These are phyloP conservation scores for Bisporella sp. DNA, from an alignment of 2,329 filamentous ascomycete species.

Conservation along the genomic window DNA sequence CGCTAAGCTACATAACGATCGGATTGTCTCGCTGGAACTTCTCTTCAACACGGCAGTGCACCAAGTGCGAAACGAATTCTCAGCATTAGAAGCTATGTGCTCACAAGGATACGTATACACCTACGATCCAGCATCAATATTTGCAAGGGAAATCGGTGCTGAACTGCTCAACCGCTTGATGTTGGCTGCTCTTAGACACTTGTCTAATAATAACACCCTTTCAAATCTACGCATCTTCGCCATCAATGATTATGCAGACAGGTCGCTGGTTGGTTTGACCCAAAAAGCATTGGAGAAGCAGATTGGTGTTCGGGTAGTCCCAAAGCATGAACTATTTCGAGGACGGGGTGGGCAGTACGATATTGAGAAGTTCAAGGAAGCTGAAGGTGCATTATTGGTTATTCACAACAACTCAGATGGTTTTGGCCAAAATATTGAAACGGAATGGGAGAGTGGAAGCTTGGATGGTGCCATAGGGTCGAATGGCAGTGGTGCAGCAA, in stretches of 20 bases:
- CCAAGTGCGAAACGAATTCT: conserved; percentile 19
- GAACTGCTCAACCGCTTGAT: conserved; percentile 16
- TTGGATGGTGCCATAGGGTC: conserved; percentile 23
- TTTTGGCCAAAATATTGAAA: conserved; percentile 26
- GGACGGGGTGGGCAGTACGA: conserved; percentile 11
- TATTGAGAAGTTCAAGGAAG: not conserved
- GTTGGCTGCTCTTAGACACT: conserved; percentile 14
- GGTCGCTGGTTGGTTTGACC: conserved; percentile 5
- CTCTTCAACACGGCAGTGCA: conserved; percentile 19
- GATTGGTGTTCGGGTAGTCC: conserved; percentile 6
- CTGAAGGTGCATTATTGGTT: conserved; percentile 17
- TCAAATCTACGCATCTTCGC: conserved; percentile 17
- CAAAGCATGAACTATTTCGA: conserved; percentile 15
- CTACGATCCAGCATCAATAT: conserved; percentile 21
- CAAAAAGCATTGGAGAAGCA: conserved; percentile 13
- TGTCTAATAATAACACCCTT: conserved; percentile 13
- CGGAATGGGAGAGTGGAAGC: conserved; percentile 17
- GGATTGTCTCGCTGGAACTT: conserved; percentile 18
- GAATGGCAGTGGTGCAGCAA: conserved; percentile 21
- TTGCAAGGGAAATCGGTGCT: conserved; percentile 16
- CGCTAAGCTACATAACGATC: not conserved
- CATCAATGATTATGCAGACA: conserved; percentile 21
- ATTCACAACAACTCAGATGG: conserved; percentile 25
- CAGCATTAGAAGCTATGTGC: conserved; percentile 19
- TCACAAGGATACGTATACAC: conserved; percentile 22